Conservation (phyloP, 805 yeast species). For the Metschnikowia amazonensis region DNA sequence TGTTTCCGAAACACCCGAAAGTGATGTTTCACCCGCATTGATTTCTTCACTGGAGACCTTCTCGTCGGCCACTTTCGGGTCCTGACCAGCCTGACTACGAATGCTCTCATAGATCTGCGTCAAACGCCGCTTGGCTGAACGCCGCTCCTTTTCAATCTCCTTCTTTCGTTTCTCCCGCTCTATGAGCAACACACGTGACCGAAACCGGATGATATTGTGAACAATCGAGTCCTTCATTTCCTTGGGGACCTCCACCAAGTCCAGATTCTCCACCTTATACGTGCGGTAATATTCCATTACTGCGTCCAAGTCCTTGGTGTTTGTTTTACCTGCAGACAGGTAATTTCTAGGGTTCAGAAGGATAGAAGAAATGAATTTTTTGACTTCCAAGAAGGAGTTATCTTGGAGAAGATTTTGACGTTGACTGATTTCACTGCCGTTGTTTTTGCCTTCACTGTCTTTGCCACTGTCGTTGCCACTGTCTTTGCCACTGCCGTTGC, state of each 20-base stretch:
- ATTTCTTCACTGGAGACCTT: constrained; percentile 9
- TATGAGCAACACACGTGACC: constrained; percentile 50
- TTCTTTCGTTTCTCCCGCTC: constrained; percentile 50
- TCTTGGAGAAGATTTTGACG: too few relatives aligned
- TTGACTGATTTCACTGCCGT: too few relatives aligned
- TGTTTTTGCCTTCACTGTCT: too few relatives aligned
- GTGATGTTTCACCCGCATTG: constrained; percentile 4
- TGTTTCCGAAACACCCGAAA: too few relatives aligned
- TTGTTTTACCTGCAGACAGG: constrained; percentile 18
- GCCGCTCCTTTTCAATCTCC: constrained; percentile 46
- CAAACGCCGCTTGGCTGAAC: constrained; percentile 45
- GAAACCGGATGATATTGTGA: constrained; percentile 51
- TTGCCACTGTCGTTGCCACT: too few relatives aligned
- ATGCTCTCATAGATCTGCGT: constrained; percentile 43
- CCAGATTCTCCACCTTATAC: constrained; percentile 55
- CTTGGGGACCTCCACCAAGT: constrained; percentile 54
- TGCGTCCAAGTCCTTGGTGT: constrained; percentile 35
- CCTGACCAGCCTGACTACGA: constrained; percentile 22
- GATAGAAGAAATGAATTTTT: constrained; percentile 5
- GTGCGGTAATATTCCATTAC: constrained; percentile 32
- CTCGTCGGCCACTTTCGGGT: constrained; percentile 14
- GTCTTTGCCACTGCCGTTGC: too few relatives aligned
- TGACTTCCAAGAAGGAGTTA: neutral
- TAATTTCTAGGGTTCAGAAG: constrained; percentile 21
- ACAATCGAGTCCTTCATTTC: constrained; percentile 50